These are phyloP conservation scores for Chlamydomonas sp. DNA, from an alignment of 139 green algal genomes.

Conservation along the genomic window DNA sequence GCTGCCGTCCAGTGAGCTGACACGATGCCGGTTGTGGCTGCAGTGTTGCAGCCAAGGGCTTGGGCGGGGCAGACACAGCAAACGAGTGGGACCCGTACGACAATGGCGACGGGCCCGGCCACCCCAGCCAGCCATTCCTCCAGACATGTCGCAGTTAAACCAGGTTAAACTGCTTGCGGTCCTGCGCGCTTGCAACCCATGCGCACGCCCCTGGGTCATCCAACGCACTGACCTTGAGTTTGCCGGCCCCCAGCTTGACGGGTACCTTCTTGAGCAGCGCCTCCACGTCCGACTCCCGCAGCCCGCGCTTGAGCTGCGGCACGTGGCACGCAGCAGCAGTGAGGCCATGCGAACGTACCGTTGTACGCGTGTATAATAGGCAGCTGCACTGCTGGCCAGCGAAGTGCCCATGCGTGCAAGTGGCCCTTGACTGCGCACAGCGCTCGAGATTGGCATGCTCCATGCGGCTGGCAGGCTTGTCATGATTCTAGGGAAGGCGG, in stretches of 20 bases:
- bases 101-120: too few relatives aligned
- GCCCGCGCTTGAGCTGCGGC: slow-evolving; percentile 9
- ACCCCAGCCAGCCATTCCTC: too few relatives aligned
- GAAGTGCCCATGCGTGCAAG: not conserved
- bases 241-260: slow-evolving; percentile 54
- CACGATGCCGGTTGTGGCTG: too few relatives aligned
- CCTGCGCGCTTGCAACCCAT: not conserved
- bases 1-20: too few relatives aligned
- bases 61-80: too few relatives aligned
- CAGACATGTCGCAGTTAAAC: not conserved
- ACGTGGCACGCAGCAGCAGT: not conserved
- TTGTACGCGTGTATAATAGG: not conserved
- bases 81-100: too few relatives aligned
- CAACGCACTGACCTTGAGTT: slow-evolving; percentile 37
- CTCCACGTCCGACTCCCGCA: slow-evolving; percentile 54
- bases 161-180: not conserved
- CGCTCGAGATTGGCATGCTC: not conserved
- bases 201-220: not conserved
- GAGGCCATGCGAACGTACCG: not conserved
- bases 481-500: too few relatives aligned
- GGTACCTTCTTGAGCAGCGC: slow-evolving; percentile 52
- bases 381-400: not conserved
- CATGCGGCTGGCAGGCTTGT: not conserved
- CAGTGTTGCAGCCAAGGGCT: too few relatives aligned
- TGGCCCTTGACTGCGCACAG: not conserved